Base-by-base conservation (phyloP, 129 eudicot species). In the Centrapalus pauciflorus region DNA sequence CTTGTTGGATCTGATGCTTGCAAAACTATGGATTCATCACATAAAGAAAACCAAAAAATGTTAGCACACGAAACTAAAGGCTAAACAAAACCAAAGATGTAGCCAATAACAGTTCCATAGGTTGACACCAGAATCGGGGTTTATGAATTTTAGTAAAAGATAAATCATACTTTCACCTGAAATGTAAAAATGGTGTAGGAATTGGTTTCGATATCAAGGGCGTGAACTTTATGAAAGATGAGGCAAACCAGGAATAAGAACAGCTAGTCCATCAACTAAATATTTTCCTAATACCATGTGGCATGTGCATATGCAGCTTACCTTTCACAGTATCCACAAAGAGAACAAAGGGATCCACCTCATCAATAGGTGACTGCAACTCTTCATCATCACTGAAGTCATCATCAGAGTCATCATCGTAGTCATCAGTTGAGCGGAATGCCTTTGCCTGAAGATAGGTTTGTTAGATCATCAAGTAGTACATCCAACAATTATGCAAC, bases 351-450 rank as follows among this genome's bases (percentile, higher is more conserved):
- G 98, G 96, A 70, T 93, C 98, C 58, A 93, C 87, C 52, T 85
- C 91, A 80, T 93, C 96, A 19, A 93, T 85, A 40, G 98, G 98
- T n/a, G 98, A 93, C 55, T 93, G 96, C 70, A 88, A 29, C 16
- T 88, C 98, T 34, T 93, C 96, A 64, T 83, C 89, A 27, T 88
- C 98, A 30, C 96, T 88, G 71, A 77, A 88, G 77, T 83, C 96
- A 51, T 92, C 95, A 65, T 88, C 98, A 0, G 90, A 67, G 61
- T 92, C 97, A 30, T 86, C 87, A 52, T 90, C 91, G 38, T 81
- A 86, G 30, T 86, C 91, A 5, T 77, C 91, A 37, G 64, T 55
- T n/a, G 83, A 49, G 20, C 89, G 87, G 76, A 88, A 88, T 20
- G 87, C 84, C 77, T 81, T 93, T 2, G 88, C 91, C 98, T 93